Conservation (phyloP, 306 rosid genomes). For the Quercus robur region DNA sequence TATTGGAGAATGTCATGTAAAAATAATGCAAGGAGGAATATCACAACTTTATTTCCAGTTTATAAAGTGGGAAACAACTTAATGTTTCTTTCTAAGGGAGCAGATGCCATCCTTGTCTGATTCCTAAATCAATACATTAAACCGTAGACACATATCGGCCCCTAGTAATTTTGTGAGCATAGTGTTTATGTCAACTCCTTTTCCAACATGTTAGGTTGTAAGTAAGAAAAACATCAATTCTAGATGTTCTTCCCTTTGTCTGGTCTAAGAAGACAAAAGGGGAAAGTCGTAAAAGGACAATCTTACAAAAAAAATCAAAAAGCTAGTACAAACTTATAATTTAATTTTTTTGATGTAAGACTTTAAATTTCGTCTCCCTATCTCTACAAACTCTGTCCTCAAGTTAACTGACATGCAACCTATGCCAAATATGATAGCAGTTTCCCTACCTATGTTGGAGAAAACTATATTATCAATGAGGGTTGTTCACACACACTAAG, state of each 20-base stretch:
- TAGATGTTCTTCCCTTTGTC: neutral
- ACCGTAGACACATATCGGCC: neutral
- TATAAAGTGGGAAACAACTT: neutral
- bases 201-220: neutral
- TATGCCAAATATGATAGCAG: neutral
- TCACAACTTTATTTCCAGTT: neutral
- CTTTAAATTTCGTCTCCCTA: neutral
- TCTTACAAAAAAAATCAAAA: neutral
- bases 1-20: neutral
- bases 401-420: neutral
- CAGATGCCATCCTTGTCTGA: neutral
- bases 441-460: neutral
- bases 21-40: neutral
- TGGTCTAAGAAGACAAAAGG: neutral
- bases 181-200: neutral
- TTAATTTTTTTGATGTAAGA: neutral
- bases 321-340: neutral
- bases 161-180: neutral
- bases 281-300: neutral
- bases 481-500: conserved; percentile 1
- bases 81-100: neutral
- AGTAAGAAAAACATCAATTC: neutral
- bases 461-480: neutral
- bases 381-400: neutral
- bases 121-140: neutral